Evolutionary conservation across 441 rosid genomes (phyloP).

Genomic region (Mallotus japonicus): DNA sequence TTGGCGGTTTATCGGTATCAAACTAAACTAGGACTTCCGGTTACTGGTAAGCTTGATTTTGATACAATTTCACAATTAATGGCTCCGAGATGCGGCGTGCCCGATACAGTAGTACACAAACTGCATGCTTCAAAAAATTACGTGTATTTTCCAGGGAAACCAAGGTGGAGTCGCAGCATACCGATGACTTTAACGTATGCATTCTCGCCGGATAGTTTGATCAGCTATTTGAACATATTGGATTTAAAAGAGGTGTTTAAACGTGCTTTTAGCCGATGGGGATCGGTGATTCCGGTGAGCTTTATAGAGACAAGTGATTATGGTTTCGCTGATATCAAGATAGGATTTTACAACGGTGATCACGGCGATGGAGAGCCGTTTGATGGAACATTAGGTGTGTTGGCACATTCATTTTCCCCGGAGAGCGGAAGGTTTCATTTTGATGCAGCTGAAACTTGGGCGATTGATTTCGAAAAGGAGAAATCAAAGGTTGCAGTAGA

Average conservation of each 20-base stretch:
- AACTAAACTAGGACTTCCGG: constrained; percentile 42
- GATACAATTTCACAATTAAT: constrained; percentile 41
- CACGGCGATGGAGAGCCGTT: constrained; percentile 93
- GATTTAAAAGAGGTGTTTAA: constrained; percentile 44
- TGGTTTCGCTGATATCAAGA: constrained; percentile 61
- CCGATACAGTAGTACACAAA: constrained; percentile 29
- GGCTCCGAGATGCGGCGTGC: constrained; percentile 59
- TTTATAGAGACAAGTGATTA: constrained; percentile 58
- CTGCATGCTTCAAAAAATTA: constrained; percentile 38
- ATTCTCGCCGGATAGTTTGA: constrained; percentile 53
- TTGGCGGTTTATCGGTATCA: constrained; percentile 47
- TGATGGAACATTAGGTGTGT: constrained; percentile 76
- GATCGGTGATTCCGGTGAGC: constrained; percentile 60
- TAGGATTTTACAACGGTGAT: constrained; percentile 78
- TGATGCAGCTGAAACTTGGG: constrained; percentile 79
- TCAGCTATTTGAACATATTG: constrained; percentile 34
- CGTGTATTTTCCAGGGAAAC: constrained; percentile 61
- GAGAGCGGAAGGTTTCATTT: constrained; percentile 76
- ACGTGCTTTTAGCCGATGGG: constrained; percentile 66
- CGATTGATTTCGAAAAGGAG: constrained; percentile 53
- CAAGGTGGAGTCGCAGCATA: constrained; percentile 51
- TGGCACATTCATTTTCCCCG: constrained; percentile 81
- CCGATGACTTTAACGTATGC: constrained; percentile 65
- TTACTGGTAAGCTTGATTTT: constrained; percentile 56
- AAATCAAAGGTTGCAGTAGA: constrained; percentile 72